Evolutionary conservation across 352 stramenopile species (phyloP), one percentile per base, ranked within the genome.

Genomic region (Phytopythium boreale): DNA sequence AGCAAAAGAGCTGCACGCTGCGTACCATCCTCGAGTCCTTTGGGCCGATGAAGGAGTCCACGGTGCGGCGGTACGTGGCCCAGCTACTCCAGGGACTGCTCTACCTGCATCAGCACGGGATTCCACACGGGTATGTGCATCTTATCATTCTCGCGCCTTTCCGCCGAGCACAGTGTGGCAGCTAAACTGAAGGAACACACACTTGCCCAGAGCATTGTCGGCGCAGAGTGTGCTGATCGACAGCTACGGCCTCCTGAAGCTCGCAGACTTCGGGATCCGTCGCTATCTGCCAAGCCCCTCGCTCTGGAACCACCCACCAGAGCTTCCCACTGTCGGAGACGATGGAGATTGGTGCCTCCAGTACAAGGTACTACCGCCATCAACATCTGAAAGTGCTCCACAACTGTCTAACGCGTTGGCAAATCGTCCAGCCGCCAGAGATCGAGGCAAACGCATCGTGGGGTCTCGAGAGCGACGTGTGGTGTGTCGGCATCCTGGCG

Each of bases 41-140:
- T 64, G 84, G 84, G 1, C 61, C 73, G 0, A 92, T 92, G 84
- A 90, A 88, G 27, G 84, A 92, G 56, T 59, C 80, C 12, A 89
- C 79, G 20, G 84, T 92, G 51, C 82, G 80, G 0, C 76, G 82
- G 0, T 93, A 93, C 29, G n/a, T 89, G 14, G 19, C 76, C 19
- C 84, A 93, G 47, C 56, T 91, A 17, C 62, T 90, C 1, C 70
- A 90, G 24, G 82, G 66, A 17, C 63, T 90, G 2, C 58, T 58
- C 8, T 89, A 63, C 62, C 72, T 93, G 9, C 82, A 91, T 36
- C 44, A 62, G 2, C 71, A 74, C 37, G 71, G 74, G 17, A 61
- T 91, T 22, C 7, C 61, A 9, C 84, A 91, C 44, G 76, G 77
- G 81, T 89, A 69, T 60, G 63, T 19, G 29, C 7, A 7, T n/a